phyloP scores from a whole-genome alignment of 768 basidiomycete species.

The Pholiota molesta region DNA sequence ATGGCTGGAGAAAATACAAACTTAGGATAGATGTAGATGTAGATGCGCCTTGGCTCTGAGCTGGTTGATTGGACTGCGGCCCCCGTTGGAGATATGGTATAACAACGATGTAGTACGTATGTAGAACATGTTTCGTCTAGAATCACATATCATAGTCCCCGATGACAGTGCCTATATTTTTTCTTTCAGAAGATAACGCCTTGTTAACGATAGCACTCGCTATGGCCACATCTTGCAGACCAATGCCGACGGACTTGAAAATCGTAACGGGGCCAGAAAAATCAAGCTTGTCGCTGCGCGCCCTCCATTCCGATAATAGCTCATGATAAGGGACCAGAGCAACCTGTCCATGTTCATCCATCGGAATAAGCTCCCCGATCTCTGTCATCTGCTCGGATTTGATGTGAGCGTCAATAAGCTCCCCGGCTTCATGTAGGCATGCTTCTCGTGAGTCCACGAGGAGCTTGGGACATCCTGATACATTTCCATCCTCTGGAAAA shows the following conservation, averaged over 20 bases:
- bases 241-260: slow-evolving; percentile 89
- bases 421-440: slow-evolving; percentile 77
- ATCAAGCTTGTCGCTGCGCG: slow-evolving; percentile 5
- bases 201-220: slow-evolving; percentile 65
- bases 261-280: slow-evolving; percentile 61
- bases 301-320: not conserved
- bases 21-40: not conserved
- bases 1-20: slow-evolving; percentile 33
- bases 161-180: slow-evolving; percentile 49
- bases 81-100: not conserved
- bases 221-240: slow-evolving; percentile 87
- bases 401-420: slow-evolving; percentile 64
- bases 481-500: not conserved
- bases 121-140: not conserved
- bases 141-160: slow-evolving; percentile 42
- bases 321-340: slow-evolving; percentile 6
- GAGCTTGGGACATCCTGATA: slow-evolving; percentile 33
- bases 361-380: slow-evolving; percentile 63
- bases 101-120: not conserved
- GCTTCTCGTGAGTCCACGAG: slow-evolving; percentile 78
- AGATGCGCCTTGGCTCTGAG: too few species aligned
- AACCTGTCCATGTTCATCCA: slow-evolving; percentile 14
- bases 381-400: slow-evolving; percentile 52
- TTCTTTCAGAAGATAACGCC: slow-evolving; percentile 48
- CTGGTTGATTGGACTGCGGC: not conserved